Evolutionary conservation across 768 basidiomycete species (phyloP), one percentile per base, ranked within the genome.

Genomic region (Lenzites betulinus): DNA sequence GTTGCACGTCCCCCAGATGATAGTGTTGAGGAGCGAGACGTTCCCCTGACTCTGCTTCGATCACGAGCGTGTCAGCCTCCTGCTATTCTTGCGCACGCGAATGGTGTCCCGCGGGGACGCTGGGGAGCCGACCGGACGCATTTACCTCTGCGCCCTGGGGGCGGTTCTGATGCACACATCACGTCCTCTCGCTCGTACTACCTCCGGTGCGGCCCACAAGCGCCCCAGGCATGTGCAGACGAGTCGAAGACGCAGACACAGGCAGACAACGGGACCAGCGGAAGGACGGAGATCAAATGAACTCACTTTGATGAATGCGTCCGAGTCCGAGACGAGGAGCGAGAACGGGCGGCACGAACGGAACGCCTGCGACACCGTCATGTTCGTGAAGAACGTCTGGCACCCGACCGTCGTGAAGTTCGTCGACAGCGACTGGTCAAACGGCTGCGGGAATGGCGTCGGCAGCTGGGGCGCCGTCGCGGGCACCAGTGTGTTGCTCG

Each of bases 1-100:
- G 65, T 92, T 87, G 72, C 93, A 95, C 0, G 88, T 91, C 2
- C 89, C 90, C 87, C 90, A 91, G 7, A 93, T 68, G 51, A 92
- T 76, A 9, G 76, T 72, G 67, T 93, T 93, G 67, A 92, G 77
- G 36, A 80, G 70, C 1, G 83, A 81, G 41, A 84, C 68, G 72
- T 90, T 86, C 2, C 72, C 68, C 73, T 89, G 88, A 36, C 87
- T 85, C 89, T 92, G 76, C 71, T 71, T 64, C 39, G 54, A 53
- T 54, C 48, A 46, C 22, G 35, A 22, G 51, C 48, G 53, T 33
- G 43, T 60, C 43, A 65, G 51, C 44, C 26, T 35, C 28, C 23
- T 28, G n/a, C 33, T 25, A 26, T 30, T 26, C 36, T 30, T 3
- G 16, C 7, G 8, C 33, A 7, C 30, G 33, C 28, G 3, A 25